These are phyloP conservation scores for Candida sanyaensis DNA, from an alignment of 1,139 yeast genomes.

Conservation along the genomic window DNA sequence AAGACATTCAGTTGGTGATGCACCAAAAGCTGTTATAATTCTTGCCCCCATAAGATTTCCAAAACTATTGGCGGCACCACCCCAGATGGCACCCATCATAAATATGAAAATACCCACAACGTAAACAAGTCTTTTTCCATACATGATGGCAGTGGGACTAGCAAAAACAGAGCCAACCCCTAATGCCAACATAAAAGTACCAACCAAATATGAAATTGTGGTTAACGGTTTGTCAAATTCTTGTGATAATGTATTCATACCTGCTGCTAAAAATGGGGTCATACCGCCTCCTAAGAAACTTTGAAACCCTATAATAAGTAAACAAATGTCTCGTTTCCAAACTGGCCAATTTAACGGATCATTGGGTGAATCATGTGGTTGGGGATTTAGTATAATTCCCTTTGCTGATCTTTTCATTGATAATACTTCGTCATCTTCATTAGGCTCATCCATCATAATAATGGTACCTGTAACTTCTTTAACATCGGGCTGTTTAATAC, in stretches of 20 bases:
- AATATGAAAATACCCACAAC: constrained; percentile 50
- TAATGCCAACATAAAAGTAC: constrained; percentile 59
- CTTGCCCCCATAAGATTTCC: constrained; percentile 60
- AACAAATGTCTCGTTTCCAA: constrained; percentile 58
- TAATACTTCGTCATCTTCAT: constrained; percentile 16
- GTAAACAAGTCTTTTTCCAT: constrained; percentile 61
- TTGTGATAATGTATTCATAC: constrained; percentile 39
- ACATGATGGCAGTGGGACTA: constrained; percentile 59
- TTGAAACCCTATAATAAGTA: constrained; percentile 56
- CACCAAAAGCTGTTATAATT: constrained; percentile 58
- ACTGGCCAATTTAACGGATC: constrained; percentile 77
- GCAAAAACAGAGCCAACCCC: constrained; percentile 62
- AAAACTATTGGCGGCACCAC: constrained; percentile 49
- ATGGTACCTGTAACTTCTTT: constrained; percentile 51
- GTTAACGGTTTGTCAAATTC: constrained; percentile 48
- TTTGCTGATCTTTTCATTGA: constrained; percentile 43
- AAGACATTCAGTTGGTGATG: constrained; percentile 62
- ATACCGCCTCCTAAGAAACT: constrained; percentile 66
- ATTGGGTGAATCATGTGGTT: constrained; percentile 74
- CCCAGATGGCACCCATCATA: constrained; percentile 57
- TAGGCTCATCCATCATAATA: constrained; percentile 34
- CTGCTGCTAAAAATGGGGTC: constrained; percentile 63
- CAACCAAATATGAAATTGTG: constrained; percentile 56
- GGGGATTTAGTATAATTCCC: constrained; percentile 68
- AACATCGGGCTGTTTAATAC: constrained; percentile 43